A percentile compares a stretch with the other conserved stretches of the same genome.
These are phyloP conservation scores for Microcos paniculata DNA, from an alignment of 345 rosid genomes.

Conservation along the genomic window DNA sequence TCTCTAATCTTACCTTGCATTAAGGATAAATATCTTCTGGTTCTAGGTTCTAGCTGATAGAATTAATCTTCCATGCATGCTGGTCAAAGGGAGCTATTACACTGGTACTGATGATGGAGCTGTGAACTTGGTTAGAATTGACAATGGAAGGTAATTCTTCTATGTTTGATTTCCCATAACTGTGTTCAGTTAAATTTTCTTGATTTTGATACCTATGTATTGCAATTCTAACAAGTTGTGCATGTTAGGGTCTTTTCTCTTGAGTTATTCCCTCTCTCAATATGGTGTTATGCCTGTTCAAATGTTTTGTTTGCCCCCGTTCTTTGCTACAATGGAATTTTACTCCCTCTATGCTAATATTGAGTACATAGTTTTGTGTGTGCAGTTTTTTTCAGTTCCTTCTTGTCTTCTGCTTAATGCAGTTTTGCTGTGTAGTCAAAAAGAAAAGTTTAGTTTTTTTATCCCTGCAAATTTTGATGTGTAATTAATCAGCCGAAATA, in stretches of 20 bases:
- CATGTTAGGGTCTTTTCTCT: background rate
- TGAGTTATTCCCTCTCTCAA: background rate
- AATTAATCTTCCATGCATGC: constrained; percentile 85
- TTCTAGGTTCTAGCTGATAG: constrained; percentile 86
- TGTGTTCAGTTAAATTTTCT: background rate
- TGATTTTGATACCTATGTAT: background rate
- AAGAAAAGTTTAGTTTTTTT: constrained; percentile 9
- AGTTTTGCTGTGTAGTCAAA: constrained; percentile 15
- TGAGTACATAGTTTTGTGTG: background rate
- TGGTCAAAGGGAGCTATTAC: constrained; percentile 94
- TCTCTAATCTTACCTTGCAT: background rate
- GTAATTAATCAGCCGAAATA: constrained; percentile 25
- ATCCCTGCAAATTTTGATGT: constrained; percentile 8
- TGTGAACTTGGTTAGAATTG: constrained; percentile 74
- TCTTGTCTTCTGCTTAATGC: background rate
- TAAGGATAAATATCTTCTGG: constrained; percentile 18
- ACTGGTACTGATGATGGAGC: constrained; percentile 99
- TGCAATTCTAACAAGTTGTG: background rate
- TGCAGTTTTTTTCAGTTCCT: background rate
- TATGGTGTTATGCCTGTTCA: background rate
- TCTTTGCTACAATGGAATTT: background rate
- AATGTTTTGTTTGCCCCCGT: background rate
- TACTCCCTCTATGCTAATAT: background rate
- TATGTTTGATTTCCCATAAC: background rate
- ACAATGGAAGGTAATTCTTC: constrained; percentile 59